Evolutionary conservation across 805 yeast genomes (phyloP), one percentile per base, ranked within the genome.

Genomic region (Jamesozyma gamospora): DNA sequence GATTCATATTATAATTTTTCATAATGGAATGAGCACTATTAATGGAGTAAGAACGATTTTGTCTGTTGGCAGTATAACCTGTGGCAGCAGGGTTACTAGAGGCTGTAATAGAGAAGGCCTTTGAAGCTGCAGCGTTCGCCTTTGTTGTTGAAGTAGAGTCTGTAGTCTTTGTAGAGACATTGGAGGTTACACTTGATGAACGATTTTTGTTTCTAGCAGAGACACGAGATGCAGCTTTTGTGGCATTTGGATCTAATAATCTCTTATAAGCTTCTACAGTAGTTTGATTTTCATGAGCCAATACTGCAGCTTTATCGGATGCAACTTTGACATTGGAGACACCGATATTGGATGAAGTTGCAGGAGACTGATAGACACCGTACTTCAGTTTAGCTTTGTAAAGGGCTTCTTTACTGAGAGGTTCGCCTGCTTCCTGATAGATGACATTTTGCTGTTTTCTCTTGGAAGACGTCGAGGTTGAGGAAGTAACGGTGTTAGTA

Each of bases 371-470:
- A 18, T 45, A 45, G 3, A 75, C 67, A 24, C 88, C 88, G 50
- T 78, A 79, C 51, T 74, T 80, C 55, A 79, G 62, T 49, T 78
- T 79, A 40, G 85, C 88, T 50, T 74, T 79, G 63, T 82, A 82
- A 41, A 79, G 62, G 6, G 92, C 92, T 55, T 79, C 84, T 49
- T 74, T 76, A 32, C 85, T 77, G 41, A 82, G 66, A 11, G 85
- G 86, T 51, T 75, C 76, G 9, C 85, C 88, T 47, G 74, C 68
- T 34, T 75, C 69, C 55, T 80, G 86, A 58, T 82, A 82, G 37
- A 75, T 77, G 0, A 71, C 62, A 35, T 63, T 25, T 5, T 21
- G 26, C 4, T n/a, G n/a, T n/a, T 29, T 37, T 19, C 31, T 36
- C 26, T 28, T 33, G 24, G 37, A 24, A 13, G 36, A 31, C 16